phyloP scores from a whole-genome alignment of 2,329 filamentous ascomycete species.

The Seiridium unicorne region DNA sequence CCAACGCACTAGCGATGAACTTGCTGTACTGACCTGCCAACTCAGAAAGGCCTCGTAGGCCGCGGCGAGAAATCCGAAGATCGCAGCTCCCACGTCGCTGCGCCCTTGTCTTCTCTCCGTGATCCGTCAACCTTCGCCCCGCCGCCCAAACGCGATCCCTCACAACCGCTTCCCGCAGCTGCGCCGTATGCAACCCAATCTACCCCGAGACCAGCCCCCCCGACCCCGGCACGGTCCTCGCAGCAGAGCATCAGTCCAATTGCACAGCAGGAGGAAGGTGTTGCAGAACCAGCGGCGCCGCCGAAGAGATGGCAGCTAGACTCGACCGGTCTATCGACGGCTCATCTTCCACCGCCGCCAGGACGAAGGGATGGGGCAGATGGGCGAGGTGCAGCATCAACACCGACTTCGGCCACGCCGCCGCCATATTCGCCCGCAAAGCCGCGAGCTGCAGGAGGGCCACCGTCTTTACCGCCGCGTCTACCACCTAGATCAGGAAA shows the following conservation, averaged over 20 bases:
- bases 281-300: constrained; percentile 21
- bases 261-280: constrained; percentile 11
- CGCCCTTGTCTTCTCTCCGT: constrained; percentile 67
- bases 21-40: background rate
- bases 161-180: constrained; percentile 12
- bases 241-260: background rate
- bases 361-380: constrained; percentile 44
- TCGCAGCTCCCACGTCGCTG: constrained; percentile 37
- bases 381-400: constrained; percentile 21
- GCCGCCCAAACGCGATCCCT: constrained; percentile 63
- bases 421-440: constrained; percentile 24
- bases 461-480: constrained; percentile 62
- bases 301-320: constrained; percentile 65
- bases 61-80: constrained; percentile 30
- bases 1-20: background rate
- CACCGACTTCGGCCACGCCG: constrained; percentile 18
- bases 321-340: constrained; percentile 69
- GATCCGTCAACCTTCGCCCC: constrained; percentile 79
- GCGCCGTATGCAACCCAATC: constrained; percentile 24
- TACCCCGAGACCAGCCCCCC: constrained; percentile 36
- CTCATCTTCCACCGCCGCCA: constrained; percentile 70
- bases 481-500: constrained; percentile 62
- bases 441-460: constrained; percentile 24
- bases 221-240: constrained; percentile 26
- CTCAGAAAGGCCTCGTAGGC: constrained; percentile 44